A percentile compares a stretch with the other conserved stretches of the same genome.
These are phyloP conservation scores for Alternaria triticina DNA, from an alignment of 2,329 filamentous ascomycete species.

Conservation along the genomic window DNA sequence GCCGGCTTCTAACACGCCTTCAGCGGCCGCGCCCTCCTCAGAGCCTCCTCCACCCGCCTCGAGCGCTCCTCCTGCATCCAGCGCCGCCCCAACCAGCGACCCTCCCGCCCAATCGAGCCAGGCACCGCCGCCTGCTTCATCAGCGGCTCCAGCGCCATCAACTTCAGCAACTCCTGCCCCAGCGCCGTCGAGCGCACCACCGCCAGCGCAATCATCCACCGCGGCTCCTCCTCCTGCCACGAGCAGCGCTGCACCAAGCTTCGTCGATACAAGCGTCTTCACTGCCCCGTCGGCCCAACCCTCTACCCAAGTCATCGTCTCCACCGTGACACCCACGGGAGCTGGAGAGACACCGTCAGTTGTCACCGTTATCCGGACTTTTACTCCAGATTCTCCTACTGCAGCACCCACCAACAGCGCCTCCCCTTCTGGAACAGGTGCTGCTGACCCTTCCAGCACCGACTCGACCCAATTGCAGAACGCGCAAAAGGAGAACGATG, in stretches of 20 bases:
- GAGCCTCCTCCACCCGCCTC: constrained; percentile 15
- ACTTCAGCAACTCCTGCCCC: constrained; percentile 19
- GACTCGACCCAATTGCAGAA: constrained; percentile 19
- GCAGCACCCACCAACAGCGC: constrained; percentile 9
- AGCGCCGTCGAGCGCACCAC: constrained; percentile 12
- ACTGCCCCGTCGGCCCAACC: constrained; percentile 34
- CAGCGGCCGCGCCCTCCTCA: constrained; percentile 16
- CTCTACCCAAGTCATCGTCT: constrained; percentile 22
- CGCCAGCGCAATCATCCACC: constrained; percentile 16
- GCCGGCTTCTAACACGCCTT: constrained; percentile 24
- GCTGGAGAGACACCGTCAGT: constrained; percentile 26
- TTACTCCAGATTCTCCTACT: constrained; percentile 14
- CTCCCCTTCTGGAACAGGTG: constrained; percentile 4
- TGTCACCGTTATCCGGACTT: constrained; percentile 23
- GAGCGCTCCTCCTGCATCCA: constrained; percentile 11
- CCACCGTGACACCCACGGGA: constrained; percentile 28
- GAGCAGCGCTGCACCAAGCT: constrained; percentile 3
- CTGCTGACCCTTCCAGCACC: constrained; percentile 14
- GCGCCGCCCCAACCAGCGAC: constrained; percentile 19
- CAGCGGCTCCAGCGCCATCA: constrained; percentile 1
- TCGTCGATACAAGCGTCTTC: constrained; percentile 20
- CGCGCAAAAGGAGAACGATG: constrained; percentile 13
- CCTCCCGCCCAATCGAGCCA: constrained; percentile 15
- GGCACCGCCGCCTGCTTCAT: constrained; percentile 5
- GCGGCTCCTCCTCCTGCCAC: background rate